Base-by-base conservation (phyloP, 1,139 yeast genomes). In the Sugiyamaella novakii region DNA sequence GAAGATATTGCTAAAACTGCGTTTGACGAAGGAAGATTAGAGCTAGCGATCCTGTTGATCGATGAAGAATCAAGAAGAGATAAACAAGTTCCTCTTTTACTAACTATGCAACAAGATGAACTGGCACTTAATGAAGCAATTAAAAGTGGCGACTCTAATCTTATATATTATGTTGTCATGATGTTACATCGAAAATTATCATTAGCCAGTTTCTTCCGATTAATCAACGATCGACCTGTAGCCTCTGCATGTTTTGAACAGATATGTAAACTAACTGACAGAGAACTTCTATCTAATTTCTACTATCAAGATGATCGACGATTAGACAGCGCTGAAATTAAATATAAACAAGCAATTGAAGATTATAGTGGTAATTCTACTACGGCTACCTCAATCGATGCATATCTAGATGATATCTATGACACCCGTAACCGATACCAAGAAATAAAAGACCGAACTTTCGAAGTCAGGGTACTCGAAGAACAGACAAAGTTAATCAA, bases 21-120 rank as follows among this genome's bases (percentile, higher is more conserved):
- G 0, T 81, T 78, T 59, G 84, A 84, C 56, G 97, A 92, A 65
- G 98, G 98, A 1, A 73, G 98, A 29, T 66, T 77, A 3, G 74
- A 75, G 22, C 69, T 92, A 22, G 84, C 96, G 28, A 79, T 83
- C 50, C 70, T 77, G 42, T 66, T 91, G 22, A 75, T 87, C 2
- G 77, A 82, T 47, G 69, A 82, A 51, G 98, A 92, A 62, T 84
- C 87, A 0, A 73, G 83, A 3, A 77, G 85, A 0, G 72, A 74
- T 2, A 76, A 78, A 49, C 86, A 85, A 55, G 77, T 89, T 0
- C 78, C 81, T 11, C 73, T 84, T 50, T 73, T 87, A 37, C 65
- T 89, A 33, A 80, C 78, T 25, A 81, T 87, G 74, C 87, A 85
- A 42, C 95, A 89, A 59, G 72, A 79, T 34, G 87, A 81, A 53